Base-by-base conservation (phyloP, 1,284 basidiomycete genomes). In the Apiotrichum sp. region DNA sequence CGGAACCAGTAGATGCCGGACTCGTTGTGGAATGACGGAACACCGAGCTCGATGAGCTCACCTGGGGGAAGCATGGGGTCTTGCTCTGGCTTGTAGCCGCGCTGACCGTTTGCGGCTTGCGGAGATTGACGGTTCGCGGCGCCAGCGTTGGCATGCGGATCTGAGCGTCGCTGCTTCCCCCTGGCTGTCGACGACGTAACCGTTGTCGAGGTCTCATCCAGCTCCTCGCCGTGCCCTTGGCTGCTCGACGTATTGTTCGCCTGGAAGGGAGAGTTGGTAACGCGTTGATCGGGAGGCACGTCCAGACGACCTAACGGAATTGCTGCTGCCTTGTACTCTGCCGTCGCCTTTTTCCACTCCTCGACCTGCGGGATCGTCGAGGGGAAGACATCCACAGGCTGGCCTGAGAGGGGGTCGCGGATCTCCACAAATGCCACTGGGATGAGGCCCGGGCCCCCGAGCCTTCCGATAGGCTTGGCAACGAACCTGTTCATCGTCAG, bases 1-100 rank as follows among this genome's bases (percentile, higher is more conserved):
- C 93, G 86, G 83, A 98, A 98, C 93, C 95, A 98, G 76, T 93
- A 98, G 67, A 95, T 89, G 13, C 91, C 86, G 79, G 88, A 88
- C 74, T 99, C 96, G 70, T 84, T 88, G 77, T 98, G 96, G 80
- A 96, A 98, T 10, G 92, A 93, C 56, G 93, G 89, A 50, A 98
- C 91, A 57, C 87, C 85, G n/a, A 92, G 90, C 32, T 85, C 83
- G 6, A 91, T 82, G 62, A 98, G 83, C 50, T 93, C 84, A 42
- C 95, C 93, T 32, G 85, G 84, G 7, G 86, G 88, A 7, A 90
- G 79, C 42, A 78, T 71, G 50, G 61, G 52, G 56, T 72, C 70
- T 36, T 68, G 61, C 31, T 71, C 67, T 22, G 71, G 69, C 41
- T 62, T 58, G 60, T 73, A 72, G 3, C 65, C 49, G 13, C 47